phyloP scores from a whole-genome alignment of 2,329 filamentous ascomycete species.

The Arthroderma uncinatum region DNA sequence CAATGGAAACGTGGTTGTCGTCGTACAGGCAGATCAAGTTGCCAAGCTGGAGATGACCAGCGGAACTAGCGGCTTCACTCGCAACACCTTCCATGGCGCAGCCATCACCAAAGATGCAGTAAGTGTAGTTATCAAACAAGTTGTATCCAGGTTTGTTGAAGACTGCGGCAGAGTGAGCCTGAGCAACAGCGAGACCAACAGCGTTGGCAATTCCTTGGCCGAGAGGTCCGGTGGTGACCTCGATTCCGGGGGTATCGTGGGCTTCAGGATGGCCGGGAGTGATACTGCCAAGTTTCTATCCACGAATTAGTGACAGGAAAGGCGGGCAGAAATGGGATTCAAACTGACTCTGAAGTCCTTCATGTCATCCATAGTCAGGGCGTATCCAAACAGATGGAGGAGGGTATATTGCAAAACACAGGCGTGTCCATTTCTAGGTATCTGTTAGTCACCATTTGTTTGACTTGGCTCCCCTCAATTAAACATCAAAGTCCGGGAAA shows the following conservation, averaged over 20 bases:
- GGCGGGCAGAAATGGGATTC: background rate
- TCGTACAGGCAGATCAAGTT: conserved; percentile 97
- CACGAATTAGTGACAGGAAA: background rate
- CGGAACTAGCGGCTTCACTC: conserved; percentile 78
- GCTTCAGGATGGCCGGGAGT: conserved; percentile 94
- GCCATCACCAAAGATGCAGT: conserved; percentile 91
- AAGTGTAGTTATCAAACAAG: conserved; percentile 93
- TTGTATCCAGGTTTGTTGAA: conserved; percentile 97
- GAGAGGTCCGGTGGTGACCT: conserved; percentile 95
- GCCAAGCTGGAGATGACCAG: conserved; percentile 92
- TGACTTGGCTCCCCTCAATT: background rate
- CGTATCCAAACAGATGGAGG: conserved; percentile 92
- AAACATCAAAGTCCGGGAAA: conserved; percentile 7
- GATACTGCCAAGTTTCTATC: conserved; percentile 59
- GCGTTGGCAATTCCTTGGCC: conserved; percentile 96
- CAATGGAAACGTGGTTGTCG: conserved; percentile 91
- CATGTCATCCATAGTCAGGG: conserved; percentile 73
- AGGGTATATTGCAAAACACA: conserved; percentile 99
- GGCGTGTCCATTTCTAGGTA: conserved; percentile 79
- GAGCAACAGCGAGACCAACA: conserved; percentile 92
- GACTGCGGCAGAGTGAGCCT: conserved; percentile 76
- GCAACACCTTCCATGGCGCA: conserved; percentile 98
- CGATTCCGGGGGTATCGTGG: conserved; percentile 90
- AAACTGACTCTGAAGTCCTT: conserved; percentile 86
- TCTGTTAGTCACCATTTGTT: background rate